These are phyloP conservation scores for Chaetomium globosum DNA, from an alignment of 2,329 filamentous ascomycete species.

Conservation along the genomic window DNA sequence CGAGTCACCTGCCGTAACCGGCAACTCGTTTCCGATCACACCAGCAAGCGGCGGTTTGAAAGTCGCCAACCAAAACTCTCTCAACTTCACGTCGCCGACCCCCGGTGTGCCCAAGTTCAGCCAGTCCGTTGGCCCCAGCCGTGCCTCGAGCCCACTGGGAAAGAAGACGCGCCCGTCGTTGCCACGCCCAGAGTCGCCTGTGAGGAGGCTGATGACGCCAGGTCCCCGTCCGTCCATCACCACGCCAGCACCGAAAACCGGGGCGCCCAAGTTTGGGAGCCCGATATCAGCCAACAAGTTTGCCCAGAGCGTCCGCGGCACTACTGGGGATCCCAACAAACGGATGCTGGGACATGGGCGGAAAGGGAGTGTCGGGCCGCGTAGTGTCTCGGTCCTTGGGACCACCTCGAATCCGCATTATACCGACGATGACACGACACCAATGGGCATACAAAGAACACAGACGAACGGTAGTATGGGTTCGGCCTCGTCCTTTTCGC, in stretches of 20 bases:
- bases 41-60: conserved; percentile 63
- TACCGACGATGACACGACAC: conserved; percentile 61
- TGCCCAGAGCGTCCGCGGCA: conserved; percentile 65
- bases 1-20: conserved; percentile 57
- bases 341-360: conserved; percentile 50
- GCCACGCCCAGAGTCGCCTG: conserved; percentile 84
- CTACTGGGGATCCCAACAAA: conserved; percentile 64
- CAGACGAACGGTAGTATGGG: conserved; percentile 58
- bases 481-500: conserved; percentile 58
- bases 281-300: conserved; percentile 62
- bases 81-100: conserved; percentile 65
- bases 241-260: conserved; percentile 51
- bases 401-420: conserved; percentile 48
- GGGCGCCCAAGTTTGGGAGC: conserved; percentile 63
- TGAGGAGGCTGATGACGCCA: conserved; percentile 67
- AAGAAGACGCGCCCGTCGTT: conserved; percentile 75
- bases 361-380: conserved; percentile 55
- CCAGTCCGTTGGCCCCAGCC: conserved; percentile 78
- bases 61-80: conserved; percentile 59
- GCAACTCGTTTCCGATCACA: conserved; percentile 62
- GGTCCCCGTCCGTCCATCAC: conserved; percentile 60
- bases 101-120: conserved; percentile 77
- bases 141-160: conserved; percentile 70
- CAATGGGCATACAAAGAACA: conserved; percentile 54
- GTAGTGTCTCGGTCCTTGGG: conserved; percentile 63